A percentile compares a stretch with the other conserved stretches of the same genome.
These are phyloP conservation scores for Maudiozyma barnettii DNA, from an alignment of 805 yeast genomes.

Conservation along the genomic window DNA sequence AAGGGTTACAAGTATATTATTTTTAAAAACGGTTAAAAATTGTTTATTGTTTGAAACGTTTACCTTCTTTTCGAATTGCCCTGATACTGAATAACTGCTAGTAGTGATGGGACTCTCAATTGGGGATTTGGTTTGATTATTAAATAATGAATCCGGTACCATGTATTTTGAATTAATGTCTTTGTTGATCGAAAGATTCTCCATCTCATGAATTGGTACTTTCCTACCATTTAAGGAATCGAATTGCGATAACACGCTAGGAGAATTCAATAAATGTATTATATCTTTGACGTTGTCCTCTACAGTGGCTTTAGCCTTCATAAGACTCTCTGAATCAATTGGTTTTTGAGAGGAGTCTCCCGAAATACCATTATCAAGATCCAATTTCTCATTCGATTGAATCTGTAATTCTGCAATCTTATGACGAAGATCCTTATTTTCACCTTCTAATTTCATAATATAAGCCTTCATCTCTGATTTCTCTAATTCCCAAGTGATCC, in stretches of 20 bases:
- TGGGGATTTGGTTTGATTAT: background rate
- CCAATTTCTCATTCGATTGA: background rate
- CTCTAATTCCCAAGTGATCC: slow-evolving; percentile 53
- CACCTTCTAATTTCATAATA: slow-evolving; percentile 45
- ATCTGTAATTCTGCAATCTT: slow-evolving; percentile 8
- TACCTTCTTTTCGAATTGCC: background rate
- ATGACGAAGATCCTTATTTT: slow-evolving; percentile 33
- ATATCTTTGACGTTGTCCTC: slow-evolving; percentile 30
- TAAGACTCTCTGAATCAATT: slow-evolving; percentile 6
- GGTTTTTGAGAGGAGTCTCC: background rate
- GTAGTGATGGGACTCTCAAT: background rate
- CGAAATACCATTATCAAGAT: background rate
- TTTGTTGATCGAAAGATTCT: slow-evolving; percentile 16
- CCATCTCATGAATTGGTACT: slow-evolving; percentile 16
- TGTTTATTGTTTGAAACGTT: background rate
- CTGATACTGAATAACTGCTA: background rate
- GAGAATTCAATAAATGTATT: slow-evolving; percentile 25
- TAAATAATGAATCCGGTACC: slow-evolving; percentile 3
- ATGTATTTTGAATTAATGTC: background rate
- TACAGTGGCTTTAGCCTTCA: slow-evolving; percentile 21
- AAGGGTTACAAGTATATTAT: slow-evolving; percentile 7
- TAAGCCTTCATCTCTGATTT: slow-evolving; percentile 48
- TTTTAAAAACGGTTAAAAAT: slow-evolving; percentile 7
- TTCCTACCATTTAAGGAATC: slow-evolving; percentile 16
- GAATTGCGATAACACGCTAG: slow-evolving; percentile 19